Evolutionary conservation across 164 flowering plant genomes (phyloP).

Genomic region (Malania oleifera): DNA sequence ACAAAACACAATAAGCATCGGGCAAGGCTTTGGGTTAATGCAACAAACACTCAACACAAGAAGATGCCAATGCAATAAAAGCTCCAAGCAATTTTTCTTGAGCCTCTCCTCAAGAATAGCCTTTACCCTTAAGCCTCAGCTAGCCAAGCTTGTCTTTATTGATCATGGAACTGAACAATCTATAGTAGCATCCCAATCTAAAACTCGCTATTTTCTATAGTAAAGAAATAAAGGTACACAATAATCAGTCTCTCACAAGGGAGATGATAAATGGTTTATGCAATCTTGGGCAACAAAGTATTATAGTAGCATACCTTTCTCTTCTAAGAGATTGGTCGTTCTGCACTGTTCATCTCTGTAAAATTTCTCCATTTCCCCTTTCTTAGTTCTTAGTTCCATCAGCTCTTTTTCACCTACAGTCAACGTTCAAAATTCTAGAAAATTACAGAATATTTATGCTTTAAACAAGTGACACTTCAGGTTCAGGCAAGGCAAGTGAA

Average conservation of each 20-base stretch:
- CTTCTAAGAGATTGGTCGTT: constrained; percentile 39
- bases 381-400: constrained; percentile 48
- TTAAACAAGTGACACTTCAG: no score
- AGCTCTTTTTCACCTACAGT: constrained; percentile 60
- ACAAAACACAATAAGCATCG: no score
- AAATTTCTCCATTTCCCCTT: constrained; percentile 44
- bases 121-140: no score
- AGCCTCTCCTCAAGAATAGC: no score
- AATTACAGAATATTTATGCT: background rate
- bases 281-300: background rate
- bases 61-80: no score
- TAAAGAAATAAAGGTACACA: background rate
- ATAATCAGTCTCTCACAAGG: background rate
- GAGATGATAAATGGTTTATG: background rate
- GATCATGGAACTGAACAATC: no score
- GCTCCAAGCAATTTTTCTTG: no score
- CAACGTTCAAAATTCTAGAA: constrained; percentile 4
- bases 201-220: no score
- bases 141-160: no score
- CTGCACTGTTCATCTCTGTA: constrained; percentile 40
- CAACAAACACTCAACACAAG: no score
- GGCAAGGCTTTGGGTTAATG: no score
- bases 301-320: constrained; percentile 75
- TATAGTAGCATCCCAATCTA: constrained; percentile 5
- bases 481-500: no score